Evolutionary conservation across 768 basidiomycete species (phyloP).

Genomic region (Termitomyces sp.): DNA sequence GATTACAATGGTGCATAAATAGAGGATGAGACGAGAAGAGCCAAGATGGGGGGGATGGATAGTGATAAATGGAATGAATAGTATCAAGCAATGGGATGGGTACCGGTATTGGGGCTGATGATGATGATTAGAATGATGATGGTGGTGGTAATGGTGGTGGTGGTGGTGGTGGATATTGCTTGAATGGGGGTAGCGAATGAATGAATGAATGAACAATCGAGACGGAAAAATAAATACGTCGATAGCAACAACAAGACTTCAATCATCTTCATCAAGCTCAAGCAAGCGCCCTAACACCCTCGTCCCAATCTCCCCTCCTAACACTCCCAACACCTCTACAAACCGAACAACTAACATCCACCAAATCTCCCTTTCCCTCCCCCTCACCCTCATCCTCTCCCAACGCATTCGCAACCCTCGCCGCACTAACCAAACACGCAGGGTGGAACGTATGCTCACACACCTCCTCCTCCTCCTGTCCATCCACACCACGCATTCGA

Average conservation of each 20-base stretch:
- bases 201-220: background rate
- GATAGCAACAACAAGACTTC: background rate
- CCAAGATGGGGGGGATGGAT: too few relatives aligned
- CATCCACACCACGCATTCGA: conserved; percentile 14
- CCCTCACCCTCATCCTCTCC: conserved; percentile 45
- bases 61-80: too few relatives aligned
- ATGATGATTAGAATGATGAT: too few relatives aligned
- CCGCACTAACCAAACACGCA: conserved; percentile 65
- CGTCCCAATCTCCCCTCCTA: conserved; percentile 55
- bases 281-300: conserved; percentile 28
- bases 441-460: conserved; percentile 71
- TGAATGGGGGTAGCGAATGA: too few relatives aligned
- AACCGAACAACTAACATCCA: conserved; percentile 72
- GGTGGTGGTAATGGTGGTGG: too few relatives aligned
- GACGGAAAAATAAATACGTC: background rate
- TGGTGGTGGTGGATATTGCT: background rate
- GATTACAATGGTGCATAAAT: too few relatives aligned
- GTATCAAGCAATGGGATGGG: too few relatives aligned
- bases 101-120: too few relatives aligned
- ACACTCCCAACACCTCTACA: conserved; percentile 64
- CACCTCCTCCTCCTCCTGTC: conserved; percentile 19
- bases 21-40: too few relatives aligned
- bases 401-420: conserved; percentile 46
- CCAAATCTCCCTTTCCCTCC: conserved; percentile 28
- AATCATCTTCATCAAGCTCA: background rate